Conservation (phyloP, 805 yeast species). For the Starmera quercuum region DNA sequence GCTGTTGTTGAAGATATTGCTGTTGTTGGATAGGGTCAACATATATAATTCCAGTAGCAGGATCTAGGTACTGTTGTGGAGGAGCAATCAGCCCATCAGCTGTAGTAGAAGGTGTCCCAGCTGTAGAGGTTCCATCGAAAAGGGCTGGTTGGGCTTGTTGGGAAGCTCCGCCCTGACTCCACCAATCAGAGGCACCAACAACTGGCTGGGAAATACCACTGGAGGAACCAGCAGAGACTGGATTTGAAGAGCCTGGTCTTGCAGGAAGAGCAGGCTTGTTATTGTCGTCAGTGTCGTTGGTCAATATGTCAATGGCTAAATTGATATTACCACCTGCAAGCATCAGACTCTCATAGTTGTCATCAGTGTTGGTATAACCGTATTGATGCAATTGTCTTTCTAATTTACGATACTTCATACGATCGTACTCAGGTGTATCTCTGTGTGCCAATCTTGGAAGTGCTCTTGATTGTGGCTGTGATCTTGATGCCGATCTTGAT, state of each 20-base stretch:
- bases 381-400: conserved; percentile 40
- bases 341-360: conserved; percentile 55
- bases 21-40: conserved; percentile 60
- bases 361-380: conserved; percentile 53
- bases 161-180: conserved; percentile 11
- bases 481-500: conserved; percentile 11
- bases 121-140: conserved; percentile 24
- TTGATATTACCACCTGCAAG: conserved; percentile 52
- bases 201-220: conserved; percentile 2
- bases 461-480: conserved; percentile 11
- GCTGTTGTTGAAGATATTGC: conserved; percentile 18
- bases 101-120: conserved; percentile 13
- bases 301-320: conserved; percentile 51
- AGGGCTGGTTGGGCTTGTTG: conserved; percentile 25
- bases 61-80: conserved; percentile 66
- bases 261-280: conserved; percentile 42
- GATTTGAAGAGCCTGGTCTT: conserved; percentile 17
- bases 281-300: conserved; percentile 30
- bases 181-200: conserved; percentile 13
- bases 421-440: conserved; percentile 46
- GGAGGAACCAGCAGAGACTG: conserved; percentile 1
- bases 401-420: conserved; percentile 40
- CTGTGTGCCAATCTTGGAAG: conserved; percentile 41
- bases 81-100: conserved; percentile 28
- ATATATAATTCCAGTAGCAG: conserved; percentile 61